These are phyloP conservation scores for Adansonia digitata DNA, from an alignment of 345 rosid species.

Conservation along the genomic window DNA sequence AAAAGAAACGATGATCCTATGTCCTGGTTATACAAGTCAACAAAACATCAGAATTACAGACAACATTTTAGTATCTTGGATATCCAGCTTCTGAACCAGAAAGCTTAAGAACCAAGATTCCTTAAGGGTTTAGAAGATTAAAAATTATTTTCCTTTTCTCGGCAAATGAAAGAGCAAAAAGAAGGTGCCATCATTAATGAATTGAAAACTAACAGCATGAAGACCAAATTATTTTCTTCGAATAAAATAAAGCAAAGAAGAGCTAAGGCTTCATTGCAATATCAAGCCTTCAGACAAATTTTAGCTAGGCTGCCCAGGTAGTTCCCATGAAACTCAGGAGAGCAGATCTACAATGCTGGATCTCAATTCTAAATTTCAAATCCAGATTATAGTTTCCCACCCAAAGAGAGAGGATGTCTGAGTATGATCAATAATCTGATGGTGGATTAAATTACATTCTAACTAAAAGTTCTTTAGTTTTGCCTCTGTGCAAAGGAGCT, in stretches of 20 bases:
- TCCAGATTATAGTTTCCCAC: background rate
- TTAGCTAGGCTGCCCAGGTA: background rate
- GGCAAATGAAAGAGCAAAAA: background rate
- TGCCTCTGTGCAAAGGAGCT: too few relatives aligned
- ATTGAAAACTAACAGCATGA: background rate
- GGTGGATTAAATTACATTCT: background rate
- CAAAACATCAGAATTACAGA: background rate
- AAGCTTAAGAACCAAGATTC: background rate
- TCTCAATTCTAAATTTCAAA: background rate
- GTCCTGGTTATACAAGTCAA: conserved; percentile 2
- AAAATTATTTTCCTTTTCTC: background rate
- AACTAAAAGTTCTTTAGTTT: background rate
- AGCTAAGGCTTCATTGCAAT: background rate
- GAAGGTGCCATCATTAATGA: background rate
- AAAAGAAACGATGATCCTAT: conserved; percentile 2
- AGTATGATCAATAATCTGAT: background rate
- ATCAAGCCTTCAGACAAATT: background rate
- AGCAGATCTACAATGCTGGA: background rate
- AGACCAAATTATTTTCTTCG: background rate
- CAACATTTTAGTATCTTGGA: background rate
- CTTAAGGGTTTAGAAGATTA: background rate
- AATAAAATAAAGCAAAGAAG: background rate
- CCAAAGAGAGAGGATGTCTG: background rate
- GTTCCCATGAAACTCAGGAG: background rate
- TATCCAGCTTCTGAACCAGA: conserved; percentile 6